Conservation (phyloP, 2,329 filamentous ascomycete genomes). For the Fonsecaea pugnacius region DNA sequence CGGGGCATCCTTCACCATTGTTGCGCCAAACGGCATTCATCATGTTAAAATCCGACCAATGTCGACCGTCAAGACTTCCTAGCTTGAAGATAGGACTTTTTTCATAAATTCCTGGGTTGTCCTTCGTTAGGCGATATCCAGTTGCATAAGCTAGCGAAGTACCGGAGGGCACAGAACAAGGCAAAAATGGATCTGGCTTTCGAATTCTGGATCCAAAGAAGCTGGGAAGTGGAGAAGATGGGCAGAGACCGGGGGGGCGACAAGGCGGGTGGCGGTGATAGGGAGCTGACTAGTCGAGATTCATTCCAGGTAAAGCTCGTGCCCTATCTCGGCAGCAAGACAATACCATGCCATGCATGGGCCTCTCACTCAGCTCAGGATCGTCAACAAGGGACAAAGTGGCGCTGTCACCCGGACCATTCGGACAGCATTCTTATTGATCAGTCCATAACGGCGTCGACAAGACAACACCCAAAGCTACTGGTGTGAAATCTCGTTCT, state of each 20-base stretch:
- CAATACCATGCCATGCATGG: conserved; percentile 1
- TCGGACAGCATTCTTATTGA: not conserved
- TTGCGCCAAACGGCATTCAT: not conserved
- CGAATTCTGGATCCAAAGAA: conserved; percentile 2
- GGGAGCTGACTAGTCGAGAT: conserved; percentile 4
- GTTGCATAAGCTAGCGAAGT: conserved; percentile 9
- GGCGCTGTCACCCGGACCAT: not conserved
- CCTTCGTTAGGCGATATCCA: conserved; percentile 2
- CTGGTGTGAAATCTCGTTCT: not conserved
- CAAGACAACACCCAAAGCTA: not conserved
- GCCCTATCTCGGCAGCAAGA: conserved; percentile 17
- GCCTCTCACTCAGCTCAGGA: conserved; percentile 7
- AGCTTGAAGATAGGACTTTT: conserved; percentile 12
- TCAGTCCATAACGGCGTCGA: conserved; percentile 8
- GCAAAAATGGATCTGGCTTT: conserved; percentile 13
- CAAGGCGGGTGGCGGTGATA: conserved; percentile 15
- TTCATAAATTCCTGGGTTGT: not conserved
- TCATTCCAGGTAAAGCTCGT: conserved; percentile 11
- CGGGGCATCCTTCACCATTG: not conserved
- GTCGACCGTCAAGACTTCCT: not conserved
- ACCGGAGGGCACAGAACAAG: conserved; percentile 1
- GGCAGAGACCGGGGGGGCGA: not conserved
- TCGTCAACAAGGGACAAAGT: conserved; percentile 2
- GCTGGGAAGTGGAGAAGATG: conserved; percentile 16
- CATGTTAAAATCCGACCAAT: not conserved